phyloP scores from a whole-genome alignment of 495 filamentous ascomycete genomes.

The Xylaria palmicola region DNA sequence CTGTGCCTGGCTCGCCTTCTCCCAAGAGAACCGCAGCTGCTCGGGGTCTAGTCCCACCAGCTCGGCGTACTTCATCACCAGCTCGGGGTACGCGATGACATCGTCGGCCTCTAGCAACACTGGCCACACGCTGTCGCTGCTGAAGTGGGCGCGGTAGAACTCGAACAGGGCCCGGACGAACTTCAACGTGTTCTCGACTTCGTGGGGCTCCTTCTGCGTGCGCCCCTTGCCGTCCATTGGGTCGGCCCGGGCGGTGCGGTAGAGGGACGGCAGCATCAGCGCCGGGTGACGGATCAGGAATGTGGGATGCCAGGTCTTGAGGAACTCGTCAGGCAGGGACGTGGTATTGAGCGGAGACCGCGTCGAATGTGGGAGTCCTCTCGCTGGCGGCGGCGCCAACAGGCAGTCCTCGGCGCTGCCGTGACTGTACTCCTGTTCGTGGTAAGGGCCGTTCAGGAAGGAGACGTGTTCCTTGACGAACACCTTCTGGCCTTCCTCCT shows the following conservation, averaged over 20 bases:
- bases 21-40: constrained; percentile 41
- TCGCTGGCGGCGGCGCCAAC: background rate
- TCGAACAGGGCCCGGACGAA: constrained; percentile 39
- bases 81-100: constrained; percentile 36
- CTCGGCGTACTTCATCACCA: constrained; percentile 34
- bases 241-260: constrained; percentile 28
- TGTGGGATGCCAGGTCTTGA: constrained; percentile 34
- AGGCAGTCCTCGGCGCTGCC: background rate
- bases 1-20: constrained; percentile 20
- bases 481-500: constrained; percentile 28
- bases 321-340: constrained; percentile 38
- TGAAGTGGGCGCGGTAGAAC: constrained; percentile 31
- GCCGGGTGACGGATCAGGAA: constrained; percentile 48
- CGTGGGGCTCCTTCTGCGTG: constrained; percentile 13
- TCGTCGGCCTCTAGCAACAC: constrained; percentile 49
- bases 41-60: constrained; percentile 36
- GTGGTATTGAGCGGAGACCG: constrained; percentile 38
- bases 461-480: constrained; percentile 44
- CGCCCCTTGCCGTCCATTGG: constrained; percentile 14
- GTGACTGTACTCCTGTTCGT: constrained; percentile 14
- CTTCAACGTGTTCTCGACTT: constrained; percentile 27
- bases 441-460: constrained; percentile 21
- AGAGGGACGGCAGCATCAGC: constrained; percentile 38
- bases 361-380: constrained; percentile 2
- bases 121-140: constrained; percentile 25